Percentiles rank a stretch among this genome's conserved stretches.
These are phyloP conservation scores for Penicillium hesseltinei DNA, from an alignment of 2,329 filamentous ascomycete species.

Conservation along the genomic window DNA sequence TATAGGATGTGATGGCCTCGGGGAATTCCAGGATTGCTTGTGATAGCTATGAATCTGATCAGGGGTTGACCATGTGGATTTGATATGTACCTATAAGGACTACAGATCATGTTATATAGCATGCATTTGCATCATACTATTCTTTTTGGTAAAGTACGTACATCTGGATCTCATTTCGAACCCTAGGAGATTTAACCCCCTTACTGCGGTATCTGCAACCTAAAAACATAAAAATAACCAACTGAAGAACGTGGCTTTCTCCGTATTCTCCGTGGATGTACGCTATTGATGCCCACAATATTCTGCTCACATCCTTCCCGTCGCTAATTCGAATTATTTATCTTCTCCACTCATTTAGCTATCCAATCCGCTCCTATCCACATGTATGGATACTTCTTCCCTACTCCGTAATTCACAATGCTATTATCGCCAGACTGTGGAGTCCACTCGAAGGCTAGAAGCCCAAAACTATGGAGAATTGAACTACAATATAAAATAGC, in stretches of 20 bases:
- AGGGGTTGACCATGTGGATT: neutral
- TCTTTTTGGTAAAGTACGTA: neutral
- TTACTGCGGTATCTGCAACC: constrained; percentile 1
- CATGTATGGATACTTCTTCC: neutral
- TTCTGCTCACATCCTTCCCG: neutral
- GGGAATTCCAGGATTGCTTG: neutral
- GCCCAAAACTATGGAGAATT: constrained; percentile 13
- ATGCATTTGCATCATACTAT: neutral
- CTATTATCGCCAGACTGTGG: constrained; percentile 3
- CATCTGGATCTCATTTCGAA: neutral
- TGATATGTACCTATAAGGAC: neutral
- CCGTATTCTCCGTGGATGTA: neutral
- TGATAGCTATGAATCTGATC: neutral
- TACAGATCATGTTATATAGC: neutral
- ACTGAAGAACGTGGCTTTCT: neutral
- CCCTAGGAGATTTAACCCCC: neutral
- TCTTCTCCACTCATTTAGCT: neutral
- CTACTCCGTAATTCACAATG: neutral
- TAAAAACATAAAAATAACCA: neutral
- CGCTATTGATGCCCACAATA: constrained; percentile 4
- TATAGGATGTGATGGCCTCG: neutral
- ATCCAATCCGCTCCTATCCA: neutral
- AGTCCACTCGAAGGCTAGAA: neutral
- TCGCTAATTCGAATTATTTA: neutral
- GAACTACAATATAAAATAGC: neutral